phyloP scores from a whole-genome alignment of 345 rosid genomes.

The Microcos paniculata region DNA sequence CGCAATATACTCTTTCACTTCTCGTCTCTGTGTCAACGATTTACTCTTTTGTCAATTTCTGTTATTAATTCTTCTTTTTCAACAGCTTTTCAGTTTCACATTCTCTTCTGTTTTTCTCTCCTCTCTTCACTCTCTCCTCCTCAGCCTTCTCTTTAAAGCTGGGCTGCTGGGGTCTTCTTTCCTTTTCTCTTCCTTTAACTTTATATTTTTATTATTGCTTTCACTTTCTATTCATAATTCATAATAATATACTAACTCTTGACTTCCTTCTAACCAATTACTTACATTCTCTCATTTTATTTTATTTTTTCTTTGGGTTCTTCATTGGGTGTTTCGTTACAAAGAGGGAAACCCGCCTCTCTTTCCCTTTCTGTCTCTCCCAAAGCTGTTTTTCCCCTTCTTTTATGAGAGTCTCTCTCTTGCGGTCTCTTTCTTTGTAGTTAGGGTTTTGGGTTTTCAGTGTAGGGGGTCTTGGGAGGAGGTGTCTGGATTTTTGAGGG shows the following conservation, averaged over 20 bases:
- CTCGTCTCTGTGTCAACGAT: constrained; percentile 35
- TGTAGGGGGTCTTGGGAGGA: background rate
- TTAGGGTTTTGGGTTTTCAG: constrained; percentile 37
- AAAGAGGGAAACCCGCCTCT: background rate
- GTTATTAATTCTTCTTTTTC: background rate
- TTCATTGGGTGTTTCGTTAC: background rate
- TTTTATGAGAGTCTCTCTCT: background rate
- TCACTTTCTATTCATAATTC: background rate
- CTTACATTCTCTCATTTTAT: background rate
- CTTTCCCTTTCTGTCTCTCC: background rate
- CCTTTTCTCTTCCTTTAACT: background rate
- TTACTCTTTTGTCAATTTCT: constrained; percentile 33
- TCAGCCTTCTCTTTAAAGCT: background rate
- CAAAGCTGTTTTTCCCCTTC: background rate
- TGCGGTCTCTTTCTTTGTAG: constrained; percentile 6
- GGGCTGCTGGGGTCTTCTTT: background rate
- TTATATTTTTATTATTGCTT: too few relatives aligned
- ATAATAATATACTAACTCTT: background rate
- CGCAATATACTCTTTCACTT: too few relatives aligned
- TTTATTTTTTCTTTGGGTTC: constrained; percentile 7
- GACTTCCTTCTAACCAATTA: background rate
- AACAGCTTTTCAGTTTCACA: background rate
- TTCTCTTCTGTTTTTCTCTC: background rate
- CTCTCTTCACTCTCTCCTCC: background rate
- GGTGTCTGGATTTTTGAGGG: constrained; percentile 14